A percentile compares a stretch with the other conserved stretches of the same genome.
phyloP scores from a whole-genome alignment of 345 rosid genomes.

The Passiflora organensis region DNA sequence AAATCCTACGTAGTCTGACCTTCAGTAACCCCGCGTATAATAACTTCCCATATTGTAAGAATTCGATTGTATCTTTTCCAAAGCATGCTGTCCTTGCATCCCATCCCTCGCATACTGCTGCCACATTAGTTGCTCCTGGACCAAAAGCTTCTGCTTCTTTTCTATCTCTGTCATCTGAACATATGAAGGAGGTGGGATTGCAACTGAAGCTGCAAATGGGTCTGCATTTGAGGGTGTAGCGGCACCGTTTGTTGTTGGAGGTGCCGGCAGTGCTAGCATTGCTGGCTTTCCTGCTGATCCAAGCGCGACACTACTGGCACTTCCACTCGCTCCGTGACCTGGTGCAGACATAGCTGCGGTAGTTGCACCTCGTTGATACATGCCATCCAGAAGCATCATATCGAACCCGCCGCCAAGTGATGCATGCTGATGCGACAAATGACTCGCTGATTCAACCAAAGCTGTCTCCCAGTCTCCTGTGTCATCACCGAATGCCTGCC shows the following conservation, averaged over 20 bases:
- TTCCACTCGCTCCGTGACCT: conserved; percentile 34
- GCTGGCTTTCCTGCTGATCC: conserved; percentile 46
- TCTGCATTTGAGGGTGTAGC: conserved; percentile 10
- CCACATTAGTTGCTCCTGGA: conserved; percentile 56
- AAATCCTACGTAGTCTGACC: too few species aligned
- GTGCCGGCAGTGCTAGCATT: conserved; percentile 48
- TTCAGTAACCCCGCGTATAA: conserved; percentile 11
- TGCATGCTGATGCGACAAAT: conserved; percentile 31
- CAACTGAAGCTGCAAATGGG: conserved; percentile 52
- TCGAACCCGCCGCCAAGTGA: conserved; percentile 50
- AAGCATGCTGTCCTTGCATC: conserved; percentile 44
- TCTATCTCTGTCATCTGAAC: conserved; percentile 61
- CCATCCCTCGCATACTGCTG: conserved; percentile 45
- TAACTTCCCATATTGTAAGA: conserved; percentile 28
- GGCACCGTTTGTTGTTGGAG: conserved; percentile 14
- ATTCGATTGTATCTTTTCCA: conserved; percentile 26
- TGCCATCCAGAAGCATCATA: conserved; percentile 41
- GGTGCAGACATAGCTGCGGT: conserved; percentile 22
- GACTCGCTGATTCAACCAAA: conserved; percentile 60
- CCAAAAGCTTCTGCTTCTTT: conserved; percentile 46
- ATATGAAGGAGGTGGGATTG: conserved; percentile 41
- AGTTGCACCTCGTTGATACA: conserved; percentile 49
- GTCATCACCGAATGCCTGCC: conserved; percentile 67
- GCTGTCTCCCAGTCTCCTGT: conserved; percentile 69
- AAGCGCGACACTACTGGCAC: conserved; percentile 59